Conservation (phyloP, 306 rosid species). For the Senna siamea region DNA sequence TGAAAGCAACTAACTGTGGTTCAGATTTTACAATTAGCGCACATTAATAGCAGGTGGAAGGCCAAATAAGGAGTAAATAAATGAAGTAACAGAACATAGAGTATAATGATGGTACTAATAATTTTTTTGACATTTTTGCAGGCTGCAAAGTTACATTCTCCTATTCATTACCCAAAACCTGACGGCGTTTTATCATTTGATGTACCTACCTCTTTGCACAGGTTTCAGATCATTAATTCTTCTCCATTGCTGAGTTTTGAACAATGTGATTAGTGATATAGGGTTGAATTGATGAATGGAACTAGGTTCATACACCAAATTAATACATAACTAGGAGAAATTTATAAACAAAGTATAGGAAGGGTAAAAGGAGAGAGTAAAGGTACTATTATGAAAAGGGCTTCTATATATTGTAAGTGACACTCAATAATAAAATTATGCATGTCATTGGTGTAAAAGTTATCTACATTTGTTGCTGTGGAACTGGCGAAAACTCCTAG, state of each 20-base stretch:
- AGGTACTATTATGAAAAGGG: neutral
- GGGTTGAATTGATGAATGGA: constrained; percentile 1
- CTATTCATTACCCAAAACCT: constrained; percentile 84
- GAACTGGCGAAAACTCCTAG: neutral
- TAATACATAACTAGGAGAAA: neutral
- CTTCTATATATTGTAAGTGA: too few relatives aligned
- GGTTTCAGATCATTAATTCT: constrained; percentile 51
- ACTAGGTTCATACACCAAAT: neutral
- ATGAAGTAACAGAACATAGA: neutral
- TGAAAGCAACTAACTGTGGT: neutral
- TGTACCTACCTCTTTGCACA: constrained; percentile 89
- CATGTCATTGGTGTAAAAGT: neutral
- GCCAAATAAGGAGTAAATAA: neutral
- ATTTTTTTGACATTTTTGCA: constrained; percentile 43
- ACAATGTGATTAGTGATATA: constrained; percentile 2
- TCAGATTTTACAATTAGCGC: neutral
- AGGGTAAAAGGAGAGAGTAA: too few relatives aligned
- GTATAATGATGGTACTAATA: neutral
- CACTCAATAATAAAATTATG: neutral
- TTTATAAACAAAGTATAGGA: too few relatives aligned
- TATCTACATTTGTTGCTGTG: neutral
- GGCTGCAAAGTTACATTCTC: constrained; percentile 68
- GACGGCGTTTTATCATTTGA: constrained; percentile 87
- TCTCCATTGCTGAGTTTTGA: constrained; percentile 33
- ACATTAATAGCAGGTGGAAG: neutral